Percentiles rank a stretch among this genome's conserved stretches.
phyloP scores from a whole-genome alignment of 441 rosid genomes.

The Hypseocharis bilobata region DNA sequence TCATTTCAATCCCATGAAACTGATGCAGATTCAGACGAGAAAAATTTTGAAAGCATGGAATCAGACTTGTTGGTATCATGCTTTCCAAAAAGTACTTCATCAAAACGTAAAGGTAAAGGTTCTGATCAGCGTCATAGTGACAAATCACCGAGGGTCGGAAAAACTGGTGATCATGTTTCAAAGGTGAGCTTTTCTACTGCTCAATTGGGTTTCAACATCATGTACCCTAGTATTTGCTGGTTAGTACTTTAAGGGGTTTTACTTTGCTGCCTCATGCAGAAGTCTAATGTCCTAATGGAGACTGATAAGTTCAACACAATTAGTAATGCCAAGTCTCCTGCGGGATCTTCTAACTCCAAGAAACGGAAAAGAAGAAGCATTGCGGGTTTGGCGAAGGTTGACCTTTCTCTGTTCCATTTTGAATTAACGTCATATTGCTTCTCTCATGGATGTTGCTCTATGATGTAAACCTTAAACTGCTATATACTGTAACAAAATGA shows the following conservation, averaged over 20 bases:
- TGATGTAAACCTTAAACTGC: background rate
- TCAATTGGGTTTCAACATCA: conserved; percentile 7
- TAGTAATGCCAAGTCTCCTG: conserved; percentile 38
- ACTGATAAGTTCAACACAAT: conserved; percentile 28
- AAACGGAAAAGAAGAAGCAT: conserved; percentile 68
- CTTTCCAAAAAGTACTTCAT: conserved; percentile 35
- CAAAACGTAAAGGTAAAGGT: conserved; percentile 38
- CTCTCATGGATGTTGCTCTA: background rate
- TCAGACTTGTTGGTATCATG: conserved; percentile 37
- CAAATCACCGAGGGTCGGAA: conserved; percentile 40
- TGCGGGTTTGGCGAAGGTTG: conserved; percentile 72
- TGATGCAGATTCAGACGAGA: conserved; percentile 34
- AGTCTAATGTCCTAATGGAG: conserved; percentile 32
- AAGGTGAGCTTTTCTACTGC: conserved; percentile 38
- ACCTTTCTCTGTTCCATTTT: conserved; percentile 5
- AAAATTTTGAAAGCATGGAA: conserved; percentile 30
- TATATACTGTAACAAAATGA: background rate
- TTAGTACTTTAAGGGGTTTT: background rate
- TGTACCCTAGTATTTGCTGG: conserved; percentile 8
- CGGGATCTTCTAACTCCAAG: conserved; percentile 58
- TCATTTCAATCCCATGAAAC: conserved; percentile 15
- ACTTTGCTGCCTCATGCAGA: conserved; percentile 23
- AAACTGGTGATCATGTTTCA: conserved; percentile 35
- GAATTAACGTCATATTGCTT: conserved; percentile 7
- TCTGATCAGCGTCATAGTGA: conserved; percentile 35